These are phyloP conservation scores for Anaeromyces robustus DNA, from an alignment of 192 early-diverging fungal genomes.

Conservation along the genomic window DNA sequence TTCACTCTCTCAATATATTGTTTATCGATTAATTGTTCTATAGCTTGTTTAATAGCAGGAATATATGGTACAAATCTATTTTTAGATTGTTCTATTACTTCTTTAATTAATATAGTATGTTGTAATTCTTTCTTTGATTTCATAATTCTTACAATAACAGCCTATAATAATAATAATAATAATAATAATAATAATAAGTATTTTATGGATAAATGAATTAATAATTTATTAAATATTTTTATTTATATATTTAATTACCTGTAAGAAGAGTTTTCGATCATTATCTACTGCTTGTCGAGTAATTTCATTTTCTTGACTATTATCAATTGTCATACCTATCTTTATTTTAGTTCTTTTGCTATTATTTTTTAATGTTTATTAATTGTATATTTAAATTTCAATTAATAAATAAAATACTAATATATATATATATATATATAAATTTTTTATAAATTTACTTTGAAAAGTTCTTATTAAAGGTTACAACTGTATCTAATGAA, in stretches of 20 bases:
- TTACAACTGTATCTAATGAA: not conserved
- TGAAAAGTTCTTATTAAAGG: not conserved
- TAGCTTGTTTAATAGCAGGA: conserved; percentile 64
- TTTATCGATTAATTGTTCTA: conserved; percentile 73
- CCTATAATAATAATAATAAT: too few relatives aligned
- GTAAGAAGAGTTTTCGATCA: conserved; percentile 56
- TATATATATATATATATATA: too few relatives aligned
- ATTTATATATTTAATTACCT: conserved; percentile 15
- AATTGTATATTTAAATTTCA: too few relatives aligned
- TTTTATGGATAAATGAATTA: too few relatives aligned
- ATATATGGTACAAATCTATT: conserved; percentile 53
- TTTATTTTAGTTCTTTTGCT: conserved; percentile 76
- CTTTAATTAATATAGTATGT: conserved; percentile 54
- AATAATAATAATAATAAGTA: too few relatives aligned
- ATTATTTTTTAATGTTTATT: conserved; percentile 9
- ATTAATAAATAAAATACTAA: too few relatives aligned
- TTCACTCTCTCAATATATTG: conserved; percentile 53
- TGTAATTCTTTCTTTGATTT: conserved; percentile 51
- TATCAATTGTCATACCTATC: conserved; percentile 37
- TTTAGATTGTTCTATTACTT: conserved; percentile 57
- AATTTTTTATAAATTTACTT: not conserved
- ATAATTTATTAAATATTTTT: too few relatives aligned
- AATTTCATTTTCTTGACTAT: conserved; percentile 36
- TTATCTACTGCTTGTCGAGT: conserved; percentile 54
- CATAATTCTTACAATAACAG: conserved; percentile 78